A percentile compares a stretch with the other conserved stretches of the same genome.
Conservation (phyloP, 495 filamentous ascomycete genomes). For the Penicillium malachiteum region DNA sequence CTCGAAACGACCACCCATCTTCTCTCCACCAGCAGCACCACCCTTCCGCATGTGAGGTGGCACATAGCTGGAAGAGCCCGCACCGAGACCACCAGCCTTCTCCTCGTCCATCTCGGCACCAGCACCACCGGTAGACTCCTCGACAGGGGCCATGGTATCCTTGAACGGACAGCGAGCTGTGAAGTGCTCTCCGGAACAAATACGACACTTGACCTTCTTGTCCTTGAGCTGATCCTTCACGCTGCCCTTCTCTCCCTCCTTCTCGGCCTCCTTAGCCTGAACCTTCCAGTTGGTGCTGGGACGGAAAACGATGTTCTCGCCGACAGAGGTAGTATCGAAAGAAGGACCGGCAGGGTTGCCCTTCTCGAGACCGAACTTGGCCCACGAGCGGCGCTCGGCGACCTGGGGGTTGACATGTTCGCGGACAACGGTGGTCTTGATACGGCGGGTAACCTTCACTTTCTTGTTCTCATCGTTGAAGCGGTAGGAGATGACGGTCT, state of each 20-base stretch:
- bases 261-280: constrained; percentile 78
- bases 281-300: constrained; percentile 88
- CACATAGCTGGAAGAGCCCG: constrained; percentile 79
- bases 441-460: constrained; percentile 91
- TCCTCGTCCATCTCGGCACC: constrained; percentile 51
- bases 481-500: constrained; percentile 87
- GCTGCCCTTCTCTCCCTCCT: constrained; percentile 66
- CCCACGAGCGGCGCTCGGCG: constrained; percentile 86
- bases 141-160: constrained; percentile 76
- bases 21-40: constrained; percentile 66
- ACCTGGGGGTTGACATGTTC: constrained; percentile 95
- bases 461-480: constrained; percentile 93
- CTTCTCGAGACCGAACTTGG: constrained; percentile 88
- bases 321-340: constrained; percentile 85
- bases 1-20: constrained; percentile 93
- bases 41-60: constrained; percentile 86
- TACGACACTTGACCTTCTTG: constrained; percentile 99
- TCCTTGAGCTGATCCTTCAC: constrained; percentile 94
- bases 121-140: constrained; percentile 59
- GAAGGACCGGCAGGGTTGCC: constrained; percentile 64
- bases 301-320: constrained; percentile 95
- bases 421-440: constrained; percentile 82
- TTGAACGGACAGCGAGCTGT: constrained; percentile 91
- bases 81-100: constrained; percentile 57
- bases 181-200: constrained; percentile 98